These are phyloP conservation scores for Peribolospora kevripleyi DNA, from an alignment of 768 basidiomycete species.

Conservation along the genomic window DNA sequence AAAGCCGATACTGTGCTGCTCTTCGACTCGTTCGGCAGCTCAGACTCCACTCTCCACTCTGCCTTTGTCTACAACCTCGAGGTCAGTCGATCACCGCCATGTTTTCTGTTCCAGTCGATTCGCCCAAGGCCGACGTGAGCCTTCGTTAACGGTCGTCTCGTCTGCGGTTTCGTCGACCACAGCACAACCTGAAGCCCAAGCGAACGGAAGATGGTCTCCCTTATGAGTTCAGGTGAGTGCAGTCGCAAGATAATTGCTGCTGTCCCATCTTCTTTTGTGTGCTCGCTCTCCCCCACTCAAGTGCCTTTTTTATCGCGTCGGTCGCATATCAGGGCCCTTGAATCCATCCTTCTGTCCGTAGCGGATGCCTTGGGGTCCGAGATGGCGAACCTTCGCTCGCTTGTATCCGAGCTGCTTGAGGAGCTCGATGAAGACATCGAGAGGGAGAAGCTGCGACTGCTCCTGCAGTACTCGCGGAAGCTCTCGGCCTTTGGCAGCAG, in stretches of 20 bases:
- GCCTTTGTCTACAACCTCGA: slow-evolving; percentile 71
- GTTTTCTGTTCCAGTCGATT: background rate
- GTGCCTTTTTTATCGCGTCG: slow-evolving; percentile 11
- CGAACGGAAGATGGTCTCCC: slow-evolving; percentile 29
- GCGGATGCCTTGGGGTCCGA: slow-evolving; percentile 83
- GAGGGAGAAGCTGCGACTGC: slow-evolving; percentile 71
- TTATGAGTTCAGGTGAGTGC: slow-evolving; percentile 39
- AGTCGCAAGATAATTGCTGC: no score
- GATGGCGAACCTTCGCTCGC: slow-evolving; percentile 75
- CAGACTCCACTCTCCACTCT: slow-evolving; percentile 61
- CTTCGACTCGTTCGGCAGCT: slow-evolving; percentile 75
- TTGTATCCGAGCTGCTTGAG: slow-evolving; percentile 67
- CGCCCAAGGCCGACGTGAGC: no score
- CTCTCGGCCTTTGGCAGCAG: slow-evolving; percentile 74
- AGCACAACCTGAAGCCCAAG: background rate
- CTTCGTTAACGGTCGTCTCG: no score
- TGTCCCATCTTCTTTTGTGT: no score
- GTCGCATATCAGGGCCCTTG: slow-evolving; percentile 41
- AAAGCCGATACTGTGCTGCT: slow-evolving; percentile 77
- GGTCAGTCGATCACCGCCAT: slow-evolving; percentile 22
- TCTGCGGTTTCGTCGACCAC: no score
- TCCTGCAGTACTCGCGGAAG: slow-evolving; percentile 76
- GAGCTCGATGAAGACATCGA: slow-evolving; percentile 91
- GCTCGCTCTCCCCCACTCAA: slow-evolving; percentile 26
- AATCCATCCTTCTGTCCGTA: slow-evolving; percentile 76